Base-by-base conservation (phyloP, 179 eudicot genomes). In the Beta macrorhiza region DNA sequence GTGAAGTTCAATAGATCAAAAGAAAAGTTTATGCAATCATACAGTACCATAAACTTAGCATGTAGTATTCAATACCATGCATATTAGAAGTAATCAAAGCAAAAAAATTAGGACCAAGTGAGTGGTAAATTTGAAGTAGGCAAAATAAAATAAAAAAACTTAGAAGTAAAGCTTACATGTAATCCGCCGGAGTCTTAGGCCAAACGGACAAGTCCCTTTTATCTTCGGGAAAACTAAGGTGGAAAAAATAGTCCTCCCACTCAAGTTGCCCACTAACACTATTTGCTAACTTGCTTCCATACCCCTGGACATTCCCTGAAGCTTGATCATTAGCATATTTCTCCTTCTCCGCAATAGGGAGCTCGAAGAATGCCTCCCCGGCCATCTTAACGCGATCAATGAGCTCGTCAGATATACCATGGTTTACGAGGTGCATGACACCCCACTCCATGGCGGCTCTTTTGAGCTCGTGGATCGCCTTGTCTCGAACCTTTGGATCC, bases 221-320 rank as follows among this genome's bases (percentile, higher is more conserved):
- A 47, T 90, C 91, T 70, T 93, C 93, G 0, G 98, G 98, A 77
- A 52, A 91, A 62, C 64, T 84, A 78, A 90, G 91, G 85, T 95
- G 98, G 83, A 95, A 95, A 80, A 90, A 95, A 65, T 95, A 95
- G 83, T 95, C 98, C 80, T 92, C 93, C 98, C 98, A 95, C 78
- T 95, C 98, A 57, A 91, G 97, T 73, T 86, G 89, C 10, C 97
- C 98, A 53, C 92, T 84, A 44, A 91, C 97, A 80, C 88, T 95
- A 62, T 95, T 92, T 3, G 98, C 98, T 10, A 95, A 79, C 87
- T 95, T 95, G 79, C 98, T 95, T 0, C 98, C 98, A 77, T 95
- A 95, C 22, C 98, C 98, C 82, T 93, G 98, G 14, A 95, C 86
- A 79, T 92, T 95, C 22, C 98, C 98, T 0, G 91, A 78, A 32